Conservation (phyloP, 1,139 yeast species). For the Lodderomyces metapsilosis region DNA sequence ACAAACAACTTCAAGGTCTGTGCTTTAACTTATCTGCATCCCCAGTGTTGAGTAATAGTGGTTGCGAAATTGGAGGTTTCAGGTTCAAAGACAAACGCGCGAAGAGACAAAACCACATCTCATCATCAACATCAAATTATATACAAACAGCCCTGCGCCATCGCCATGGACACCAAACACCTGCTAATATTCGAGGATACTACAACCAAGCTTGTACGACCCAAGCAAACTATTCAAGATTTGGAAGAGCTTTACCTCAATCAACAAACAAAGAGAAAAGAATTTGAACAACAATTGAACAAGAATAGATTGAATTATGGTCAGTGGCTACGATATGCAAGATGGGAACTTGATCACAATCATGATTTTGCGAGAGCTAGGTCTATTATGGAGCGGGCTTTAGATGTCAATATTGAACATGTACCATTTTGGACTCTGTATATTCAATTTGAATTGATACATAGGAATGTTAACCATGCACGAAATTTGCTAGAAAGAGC, state of each 20-base stretch:
- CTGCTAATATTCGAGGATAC: slow-evolving; percentile 13
- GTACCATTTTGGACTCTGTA: slow-evolving; percentile 88
- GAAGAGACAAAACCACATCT: too few species aligned
- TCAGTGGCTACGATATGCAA: slow-evolving; percentile 92
- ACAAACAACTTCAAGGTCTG: too few species aligned
- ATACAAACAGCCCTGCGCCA: too few species aligned
- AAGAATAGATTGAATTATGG: slow-evolving; percentile 77
- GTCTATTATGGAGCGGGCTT: slow-evolving; percentile 84
- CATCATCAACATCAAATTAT: too few species aligned
- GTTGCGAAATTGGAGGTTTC: too few species aligned
- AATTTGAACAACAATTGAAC: slow-evolving; percentile 81
- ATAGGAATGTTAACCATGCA: slow-evolving; percentile 81
- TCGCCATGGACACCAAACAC: not conserved
- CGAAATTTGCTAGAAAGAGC: slow-evolving; percentile 82
- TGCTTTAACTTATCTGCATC: too few species aligned
- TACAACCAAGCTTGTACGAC: slow-evolving; percentile 24
- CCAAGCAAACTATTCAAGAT: slow-evolving; percentile 62
- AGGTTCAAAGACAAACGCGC: too few species aligned
- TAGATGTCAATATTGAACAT: slow-evolving; percentile 69
- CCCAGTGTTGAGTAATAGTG: too few species aligned
- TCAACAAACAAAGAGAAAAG: slow-evolving; percentile 75
- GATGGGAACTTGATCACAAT: slow-evolving; percentile 76
- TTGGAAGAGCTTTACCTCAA: slow-evolving; percentile 74
- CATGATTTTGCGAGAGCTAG: slow-evolving; percentile 74
- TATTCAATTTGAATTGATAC: slow-evolving; percentile 71